Conservation (phyloP, 768 basidiomycete genomes). For the Termitomyces sp. region DNA sequence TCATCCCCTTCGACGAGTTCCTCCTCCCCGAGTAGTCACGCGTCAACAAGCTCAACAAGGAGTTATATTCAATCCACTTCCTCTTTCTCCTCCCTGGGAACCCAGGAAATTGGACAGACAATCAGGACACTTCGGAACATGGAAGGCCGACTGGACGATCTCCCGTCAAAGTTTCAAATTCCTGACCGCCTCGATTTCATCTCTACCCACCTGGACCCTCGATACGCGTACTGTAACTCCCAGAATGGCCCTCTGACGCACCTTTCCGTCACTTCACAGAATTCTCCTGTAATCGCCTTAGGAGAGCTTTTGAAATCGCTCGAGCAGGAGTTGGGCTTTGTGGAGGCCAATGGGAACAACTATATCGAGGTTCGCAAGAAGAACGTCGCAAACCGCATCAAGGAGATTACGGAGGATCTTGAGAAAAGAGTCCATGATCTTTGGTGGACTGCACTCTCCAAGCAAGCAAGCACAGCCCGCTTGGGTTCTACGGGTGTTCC, state of each 20-base stretch:
- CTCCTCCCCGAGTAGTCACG: too few relatives aligned
- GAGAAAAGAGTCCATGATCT: not conserved
- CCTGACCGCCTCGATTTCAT: not conserved
- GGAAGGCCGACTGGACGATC: slow-evolving; percentile 1
- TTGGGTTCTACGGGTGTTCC: not conserved
- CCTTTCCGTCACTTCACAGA: not conserved
- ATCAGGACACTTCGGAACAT: not conserved
- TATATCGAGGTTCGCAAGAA: not conserved
- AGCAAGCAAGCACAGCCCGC: not conserved
- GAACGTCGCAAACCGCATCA: not conserved
- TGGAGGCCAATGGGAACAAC: not conserved
- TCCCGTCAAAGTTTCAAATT: not conserved
- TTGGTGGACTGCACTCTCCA: not conserved
- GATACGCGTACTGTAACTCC: not conserved
- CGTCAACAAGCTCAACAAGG: not conserved
- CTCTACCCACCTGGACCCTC: not conserved
- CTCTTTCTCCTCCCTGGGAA: not conserved
- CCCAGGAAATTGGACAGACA: not conserved
- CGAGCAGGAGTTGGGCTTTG: not conserved
- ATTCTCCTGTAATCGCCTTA: not conserved
- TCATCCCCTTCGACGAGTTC: not conserved
- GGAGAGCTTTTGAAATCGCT: not conserved
- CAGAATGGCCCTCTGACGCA: not conserved
- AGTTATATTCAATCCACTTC: not conserved
- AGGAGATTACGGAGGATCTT: not conserved